Evolutionary conservation across 108 stramenopile species (phyloP).

Genomic region (Nitzschia palea): DNA sequence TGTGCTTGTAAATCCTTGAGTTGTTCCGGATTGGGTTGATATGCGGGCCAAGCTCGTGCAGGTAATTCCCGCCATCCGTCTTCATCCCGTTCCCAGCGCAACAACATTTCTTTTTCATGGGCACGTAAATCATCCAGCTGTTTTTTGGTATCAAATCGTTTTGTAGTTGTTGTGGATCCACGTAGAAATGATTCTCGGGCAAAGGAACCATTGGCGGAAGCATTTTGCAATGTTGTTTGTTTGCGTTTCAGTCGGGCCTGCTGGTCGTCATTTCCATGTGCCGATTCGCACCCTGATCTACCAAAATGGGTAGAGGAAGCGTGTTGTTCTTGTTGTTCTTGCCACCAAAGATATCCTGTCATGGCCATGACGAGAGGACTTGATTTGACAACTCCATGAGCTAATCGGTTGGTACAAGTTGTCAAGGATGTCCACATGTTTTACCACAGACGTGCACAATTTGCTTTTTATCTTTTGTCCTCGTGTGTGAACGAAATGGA

Average conservation of each 20-base stretch:
- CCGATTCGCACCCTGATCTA: too few species aligned
- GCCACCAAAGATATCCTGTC: too few species aligned
- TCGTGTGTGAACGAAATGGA: too few species aligned
- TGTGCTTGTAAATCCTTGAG: conserved; percentile 23
- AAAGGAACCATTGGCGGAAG: neutral
- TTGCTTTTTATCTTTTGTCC: too few species aligned
- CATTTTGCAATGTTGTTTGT: conserved; percentile 18
- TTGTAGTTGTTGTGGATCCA: neutral
- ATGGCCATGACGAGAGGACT: too few species aligned
- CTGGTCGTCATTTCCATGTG: too few species aligned
- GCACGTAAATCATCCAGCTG: conserved; percentile 25
- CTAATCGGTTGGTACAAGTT: too few species aligned
- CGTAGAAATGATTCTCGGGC: neutral
- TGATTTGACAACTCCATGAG: too few species aligned
- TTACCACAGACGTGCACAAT: too few species aligned
- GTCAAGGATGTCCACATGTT: too few species aligned
- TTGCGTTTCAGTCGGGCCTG: conserved; percentile 15
- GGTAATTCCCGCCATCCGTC: conserved; percentile 46
- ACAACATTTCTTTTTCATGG: conserved; percentile 34
- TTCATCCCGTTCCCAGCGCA: conserved; percentile 43
- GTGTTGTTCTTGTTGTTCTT: too few species aligned
- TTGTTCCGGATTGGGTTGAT: conserved; percentile 39
- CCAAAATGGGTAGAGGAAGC: too few species aligned
- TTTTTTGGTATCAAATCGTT: conserved; percentile 20
- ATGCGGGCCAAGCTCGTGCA: conserved; percentile 44